Evolutionary conservation across 2,329 filamentous ascomycete genomes (phyloP), one percentile per base, ranked within the genome.

Genomic region (Exophiala xenobiotica): DNA sequence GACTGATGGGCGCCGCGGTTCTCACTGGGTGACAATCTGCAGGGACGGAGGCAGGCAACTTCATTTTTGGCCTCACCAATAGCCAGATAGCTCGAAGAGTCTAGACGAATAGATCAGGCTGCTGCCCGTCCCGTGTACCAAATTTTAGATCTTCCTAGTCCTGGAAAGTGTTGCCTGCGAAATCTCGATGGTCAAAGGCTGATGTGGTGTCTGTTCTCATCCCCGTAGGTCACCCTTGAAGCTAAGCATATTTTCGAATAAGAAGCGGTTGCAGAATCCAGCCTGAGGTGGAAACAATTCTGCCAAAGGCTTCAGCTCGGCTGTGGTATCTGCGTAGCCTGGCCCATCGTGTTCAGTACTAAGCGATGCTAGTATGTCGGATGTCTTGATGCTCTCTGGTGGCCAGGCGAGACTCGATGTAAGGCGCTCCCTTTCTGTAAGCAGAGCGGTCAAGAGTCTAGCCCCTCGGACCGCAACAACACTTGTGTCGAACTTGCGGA

Each of bases 251-350:
- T 56, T 41, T 40, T 61, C 56, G 33, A 59, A 59, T n/a, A 61
- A 24, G 38, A 61, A 61, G 6, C 38, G 27, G 45, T 61, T 61
- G 29, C 56, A 52, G 20, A 61, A 59, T 16, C 58, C 58, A 19
- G 56, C 43, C 31, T 59, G 58, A 18, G 53, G 48, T 2, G 58
- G 58, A n/a, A 61, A 56, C 12, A 61, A 29, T 23, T 59, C 50
- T 24, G 49, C 39, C 20, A 55, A 46, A 6, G 29, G 19, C 14
- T 56, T 40, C 22, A 43, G 49, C 8, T 45, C 45, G 18, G 6
- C 24, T 33, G 42, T 9, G 37, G 37, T 6, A 39, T 9, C 8
- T 16, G 18, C 4, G 14, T n/a, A 11, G 43, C 19, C 29, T 16
- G n/a, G 12, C 18, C 22, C 11, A 27, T 44, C 31, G n/a, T n/a